Percentiles rank a stretch among this genome's conserved stretches.
Evolutionary conservation across 2,329 filamentous ascomycete species (phyloP).

Genomic region (Diaporthe ampelina): DNA sequence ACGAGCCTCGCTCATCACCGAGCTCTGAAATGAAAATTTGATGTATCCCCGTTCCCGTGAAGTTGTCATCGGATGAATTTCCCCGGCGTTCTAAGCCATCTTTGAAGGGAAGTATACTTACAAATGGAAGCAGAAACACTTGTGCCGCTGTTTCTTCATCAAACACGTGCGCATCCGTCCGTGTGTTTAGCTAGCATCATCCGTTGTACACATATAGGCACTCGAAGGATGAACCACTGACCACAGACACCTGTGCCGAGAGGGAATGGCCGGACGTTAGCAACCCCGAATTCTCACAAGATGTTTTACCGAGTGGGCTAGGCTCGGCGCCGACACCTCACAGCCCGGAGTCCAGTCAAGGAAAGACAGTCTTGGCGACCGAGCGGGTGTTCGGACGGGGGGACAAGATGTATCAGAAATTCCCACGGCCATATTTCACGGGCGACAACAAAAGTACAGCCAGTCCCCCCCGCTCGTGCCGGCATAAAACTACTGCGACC

Average conservation of each 20-base stretch:
- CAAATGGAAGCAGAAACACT: not conserved
- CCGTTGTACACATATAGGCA: not conserved
- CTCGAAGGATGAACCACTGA: not conserved
- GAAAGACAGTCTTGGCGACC: not conserved
- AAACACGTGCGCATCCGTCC: not conserved
- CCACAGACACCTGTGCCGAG: not conserved
- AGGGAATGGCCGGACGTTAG: not conserved
- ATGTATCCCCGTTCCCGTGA: too few relatives aligned
- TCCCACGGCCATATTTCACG: not conserved
- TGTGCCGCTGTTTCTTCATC: not conserved
- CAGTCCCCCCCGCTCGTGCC: not conserved
- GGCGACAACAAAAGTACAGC: not conserved
- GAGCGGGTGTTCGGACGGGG: constrained; percentile 26
- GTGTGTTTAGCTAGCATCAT: not conserved
- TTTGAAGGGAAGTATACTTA: not conserved
- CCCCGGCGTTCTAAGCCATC: not conserved
- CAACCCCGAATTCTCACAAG: not conserved
- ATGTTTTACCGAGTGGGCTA: not conserved
- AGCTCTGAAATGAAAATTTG: not conserved
- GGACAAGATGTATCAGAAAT: not conserved
- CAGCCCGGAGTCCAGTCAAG: not conserved
- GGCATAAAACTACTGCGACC: not conserved
- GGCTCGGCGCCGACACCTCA: constrained; percentile 4
- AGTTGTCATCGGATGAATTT: not conserved
- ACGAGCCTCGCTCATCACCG: not conserved